These are phyloP conservation scores for Candida caryicola DNA, from an alignment of 805 yeast genomes.

Conservation along the genomic window DNA sequence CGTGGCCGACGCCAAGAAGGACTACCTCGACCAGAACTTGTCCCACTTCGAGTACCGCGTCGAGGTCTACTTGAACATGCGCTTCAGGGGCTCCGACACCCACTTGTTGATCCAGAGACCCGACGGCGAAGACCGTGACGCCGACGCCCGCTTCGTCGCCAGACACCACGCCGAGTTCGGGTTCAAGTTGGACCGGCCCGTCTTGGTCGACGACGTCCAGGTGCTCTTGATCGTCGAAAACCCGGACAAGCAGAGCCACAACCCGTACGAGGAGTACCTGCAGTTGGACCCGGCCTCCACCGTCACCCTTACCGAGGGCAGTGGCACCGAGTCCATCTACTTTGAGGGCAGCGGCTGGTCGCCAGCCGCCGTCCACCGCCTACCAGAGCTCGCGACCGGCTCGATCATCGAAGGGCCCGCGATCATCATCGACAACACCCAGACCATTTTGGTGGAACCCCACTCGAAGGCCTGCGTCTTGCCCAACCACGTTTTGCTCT, in stretches of 20 bases:
- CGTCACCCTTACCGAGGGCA: neutral
- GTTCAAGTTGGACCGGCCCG: constrained; percentile 32
- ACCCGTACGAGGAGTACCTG: constrained; percentile 18
- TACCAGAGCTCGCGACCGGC: constrained; percentile 23
- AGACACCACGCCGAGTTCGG: constrained; percentile 37
- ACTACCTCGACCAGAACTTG: constrained; percentile 50
- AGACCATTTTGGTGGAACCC: constrained; percentile 33
- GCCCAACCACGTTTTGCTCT: constrained; percentile 22
- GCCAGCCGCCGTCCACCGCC: constrained; percentile 35
- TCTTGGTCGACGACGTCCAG: constrained; percentile 38
- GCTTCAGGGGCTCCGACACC: constrained; percentile 90
- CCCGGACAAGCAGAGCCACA: constrained; percentile 10
- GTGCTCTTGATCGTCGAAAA: constrained; percentile 21
- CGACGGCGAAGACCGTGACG: constrained; percentile 22
- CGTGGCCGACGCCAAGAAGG: constrained; percentile 37
- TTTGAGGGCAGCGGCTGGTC: constrained; percentile 49
- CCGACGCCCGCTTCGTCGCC: constrained; percentile 22
- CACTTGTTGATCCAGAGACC: constrained; percentile 60
- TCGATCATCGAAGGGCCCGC: constrained; percentile 27
- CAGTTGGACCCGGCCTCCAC: neutral
- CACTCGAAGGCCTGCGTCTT: constrained; percentile 28
- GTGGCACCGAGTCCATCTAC: constrained; percentile 36
- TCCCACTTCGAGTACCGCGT: constrained; percentile 40
- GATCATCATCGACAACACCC: constrained; percentile 32
- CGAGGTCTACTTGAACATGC: constrained; percentile 70